Conservation (phyloP, 2,329 filamentous ascomycete genomes). For the Cordyceps tenuipes region DNA sequence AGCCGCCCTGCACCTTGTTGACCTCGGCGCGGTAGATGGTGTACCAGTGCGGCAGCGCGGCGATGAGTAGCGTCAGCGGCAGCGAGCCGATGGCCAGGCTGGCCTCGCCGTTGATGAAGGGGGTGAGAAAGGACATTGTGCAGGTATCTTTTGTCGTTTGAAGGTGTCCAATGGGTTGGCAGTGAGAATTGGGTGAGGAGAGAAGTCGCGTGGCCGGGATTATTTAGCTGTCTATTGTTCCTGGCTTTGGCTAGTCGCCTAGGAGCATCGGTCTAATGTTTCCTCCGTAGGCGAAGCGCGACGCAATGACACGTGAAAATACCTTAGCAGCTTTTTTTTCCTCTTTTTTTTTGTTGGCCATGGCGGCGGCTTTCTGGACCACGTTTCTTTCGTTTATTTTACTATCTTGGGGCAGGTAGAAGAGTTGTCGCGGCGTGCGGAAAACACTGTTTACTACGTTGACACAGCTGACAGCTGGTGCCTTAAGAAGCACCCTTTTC, state of each 20-base stretch:
- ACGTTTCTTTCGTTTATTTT: background rate
- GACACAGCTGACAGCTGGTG: too few relatives aligned
- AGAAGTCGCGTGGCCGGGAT: background rate
- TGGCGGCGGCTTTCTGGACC: background rate
- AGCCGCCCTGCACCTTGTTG: constrained; percentile 13
- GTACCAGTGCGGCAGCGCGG: constrained; percentile 13
- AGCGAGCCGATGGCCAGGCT: constrained; percentile 12
- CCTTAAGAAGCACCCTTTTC: too few relatives aligned
- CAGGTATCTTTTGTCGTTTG: background rate
- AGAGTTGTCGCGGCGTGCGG: too few relatives aligned
- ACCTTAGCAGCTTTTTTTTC: background rate
- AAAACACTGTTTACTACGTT: too few relatives aligned
- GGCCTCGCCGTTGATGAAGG: constrained; percentile 9
- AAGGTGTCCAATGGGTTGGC: background rate
- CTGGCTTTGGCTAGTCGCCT: background rate
- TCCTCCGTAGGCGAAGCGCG: background rate
- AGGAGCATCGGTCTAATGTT: background rate
- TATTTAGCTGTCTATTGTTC: background rate
- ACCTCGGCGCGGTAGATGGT: constrained; percentile 11
- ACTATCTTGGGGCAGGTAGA: background rate
- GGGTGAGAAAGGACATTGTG: constrained; percentile 1
- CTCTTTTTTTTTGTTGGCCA: too few relatives aligned
- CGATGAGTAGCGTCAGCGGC: constrained; percentile 11
- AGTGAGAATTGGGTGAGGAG: background rate
- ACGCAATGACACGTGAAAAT: background rate